Base-by-base conservation (phyloP, 2,329 filamentous ascomycete genomes). In the Coniochaeta hoffmannii region DNA sequence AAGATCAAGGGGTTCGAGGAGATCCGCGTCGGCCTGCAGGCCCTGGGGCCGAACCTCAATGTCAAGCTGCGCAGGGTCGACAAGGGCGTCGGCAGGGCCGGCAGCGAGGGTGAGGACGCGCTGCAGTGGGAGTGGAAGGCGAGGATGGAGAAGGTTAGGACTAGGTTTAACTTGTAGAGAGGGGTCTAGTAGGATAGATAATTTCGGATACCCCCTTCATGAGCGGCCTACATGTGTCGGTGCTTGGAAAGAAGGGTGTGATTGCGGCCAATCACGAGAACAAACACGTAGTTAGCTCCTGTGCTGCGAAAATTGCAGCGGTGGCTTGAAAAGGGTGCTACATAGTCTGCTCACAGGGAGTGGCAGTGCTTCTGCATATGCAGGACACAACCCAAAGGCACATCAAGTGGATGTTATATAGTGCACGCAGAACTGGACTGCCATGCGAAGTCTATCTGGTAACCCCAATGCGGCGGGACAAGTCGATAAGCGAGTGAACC, bases 121-220 rank as follows among this genome's bases (percentile, higher is more conserved):
- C 82, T 90, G 62, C 89, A 96, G 67, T 97, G 94, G 93, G 84
- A 97, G 69, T 99, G 94, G 94, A 95, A 96, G 75, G 88, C 89
- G 11, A 85, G 86, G 68, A 95, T 94, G 87, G 94, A 99, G 76
- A 97, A 97, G 77, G 79, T 89, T 67, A 81, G 94, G 65, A 97
- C 93, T 62, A 86, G 90, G 69, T 99, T 97, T 76, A 94, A 95
- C 72, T 77, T 99, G 68, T 97, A 79, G 64, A 30, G n/a, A n/a
- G n/a, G n/a, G n/a, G n/a, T n/a, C n/a, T n/a, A n/a, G n/a, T n/a
- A n/a, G n/a, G n/a, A n/a, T n/a, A n/a, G n/a, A n/a, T n/a, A n/a
- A n/a, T n/a, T n/a, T n/a, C n/a, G n/a, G n/a, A n/a, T n/a, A n/a
- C n/a, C n/a, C n/a, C n/a, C n/a, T n/a, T n/a, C n/a, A n/a, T n/a